Percentiles rank a stretch among this genome's conserved stretches.
These are phyloP conservation scores for Forsythia viridissima DNA, from an alignment of 257 asterid genomes.

Conservation along the genomic window DNA sequence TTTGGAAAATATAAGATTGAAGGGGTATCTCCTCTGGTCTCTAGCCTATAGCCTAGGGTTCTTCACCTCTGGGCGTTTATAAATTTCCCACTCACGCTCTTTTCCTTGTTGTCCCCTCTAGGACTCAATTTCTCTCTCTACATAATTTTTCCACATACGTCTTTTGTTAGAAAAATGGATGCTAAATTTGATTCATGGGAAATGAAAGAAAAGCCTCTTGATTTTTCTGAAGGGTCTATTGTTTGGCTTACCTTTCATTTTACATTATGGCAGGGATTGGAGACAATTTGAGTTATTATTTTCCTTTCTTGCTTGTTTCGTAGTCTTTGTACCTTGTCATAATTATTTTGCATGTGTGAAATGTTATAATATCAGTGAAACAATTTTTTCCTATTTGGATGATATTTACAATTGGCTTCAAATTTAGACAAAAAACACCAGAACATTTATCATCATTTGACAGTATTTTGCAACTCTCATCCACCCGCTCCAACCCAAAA, in stretches of 20 bases:
- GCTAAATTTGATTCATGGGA: too few relatives aligned
- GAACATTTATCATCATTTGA: background rate
- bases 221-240: too few relatives aligned
- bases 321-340: background rate
- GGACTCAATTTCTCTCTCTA: background rate
- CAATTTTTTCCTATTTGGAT: background rate
- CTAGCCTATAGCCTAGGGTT: constrained; percentile 17
- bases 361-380: background rate
- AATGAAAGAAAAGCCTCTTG: too few relatives aligned
- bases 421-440: background rate
- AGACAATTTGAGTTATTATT: too few relatives aligned
- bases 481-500: background rate
- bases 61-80: constrained; percentile 30
- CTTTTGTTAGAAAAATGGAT: background rate
- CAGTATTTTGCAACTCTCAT: background rate
- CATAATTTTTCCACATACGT: background rate
- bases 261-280: too few relatives aligned
- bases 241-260: too few relatives aligned
- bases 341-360: background rate
- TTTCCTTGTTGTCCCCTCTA: too few relatives aligned
- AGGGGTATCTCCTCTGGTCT: background rate
- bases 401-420: background rate
- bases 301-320: too few relatives aligned
- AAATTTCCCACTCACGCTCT: background rate
- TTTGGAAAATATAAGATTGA: background rate